Evolutionary conservation across 306 rosid genomes (phyloP).

Genomic region (Leucaena leucocephala): DNA sequence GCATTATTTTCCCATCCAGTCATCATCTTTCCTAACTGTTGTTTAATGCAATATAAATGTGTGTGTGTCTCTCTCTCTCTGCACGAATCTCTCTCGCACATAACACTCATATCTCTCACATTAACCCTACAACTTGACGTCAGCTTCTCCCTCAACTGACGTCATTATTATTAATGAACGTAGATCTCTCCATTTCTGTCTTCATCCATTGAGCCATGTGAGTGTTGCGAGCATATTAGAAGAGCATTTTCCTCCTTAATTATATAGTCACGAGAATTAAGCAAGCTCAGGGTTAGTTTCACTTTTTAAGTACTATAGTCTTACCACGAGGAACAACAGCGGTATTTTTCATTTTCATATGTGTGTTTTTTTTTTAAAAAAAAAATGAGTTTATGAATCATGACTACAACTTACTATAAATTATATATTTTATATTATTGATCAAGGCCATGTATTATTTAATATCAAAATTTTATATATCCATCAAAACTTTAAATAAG

Average conservation of each 20-base stretch:
- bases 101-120: too few species aligned
- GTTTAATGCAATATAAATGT: neutral
- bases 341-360: neutral
- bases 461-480: too few species aligned
- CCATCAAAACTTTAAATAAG: neutral
- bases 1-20: neutral
- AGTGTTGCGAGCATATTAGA: neutral
- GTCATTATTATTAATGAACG: neutral
- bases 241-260: neutral
- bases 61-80: neutral
- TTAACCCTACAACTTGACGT: neutral
- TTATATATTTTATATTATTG: too few species aligned
- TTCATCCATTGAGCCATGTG: too few species aligned
- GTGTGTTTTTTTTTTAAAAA: too few species aligned
- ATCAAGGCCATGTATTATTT: neutral
- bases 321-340: neutral
- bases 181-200: too few species aligned
- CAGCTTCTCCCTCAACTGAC: neutral
- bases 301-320: neutral
- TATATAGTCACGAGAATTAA: neutral
- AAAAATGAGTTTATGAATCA: neutral
- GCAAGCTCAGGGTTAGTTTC: neutral
- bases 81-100: neutral
- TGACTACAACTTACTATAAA: neutral
- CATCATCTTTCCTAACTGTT: neutral